Evolutionary conservation across 208 protist species (phyloP).

Genomic region (Tritrichomonas foetus): DNA sequence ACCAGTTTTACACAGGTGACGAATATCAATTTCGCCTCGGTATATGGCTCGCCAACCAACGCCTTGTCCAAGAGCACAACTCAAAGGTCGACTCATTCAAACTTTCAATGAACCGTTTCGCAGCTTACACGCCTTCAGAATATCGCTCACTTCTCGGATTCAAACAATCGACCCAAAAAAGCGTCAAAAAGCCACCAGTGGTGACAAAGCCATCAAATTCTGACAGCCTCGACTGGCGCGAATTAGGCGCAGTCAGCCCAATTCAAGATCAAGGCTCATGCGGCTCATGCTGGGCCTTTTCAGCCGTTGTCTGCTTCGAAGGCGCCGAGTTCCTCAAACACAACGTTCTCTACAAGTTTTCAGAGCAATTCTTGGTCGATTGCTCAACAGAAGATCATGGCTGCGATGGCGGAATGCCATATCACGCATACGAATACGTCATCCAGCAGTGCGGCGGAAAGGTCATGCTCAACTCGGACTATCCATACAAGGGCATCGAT

Average conservation of each 20-base stretch:
- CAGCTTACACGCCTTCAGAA: background rate
- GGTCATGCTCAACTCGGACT: background rate
- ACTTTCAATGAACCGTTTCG: background rate
- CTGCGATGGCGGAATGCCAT: conserved; percentile 43
- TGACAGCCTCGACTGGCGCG: conserved; percentile 59
- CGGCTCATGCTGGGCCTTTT: conserved; percentile 63
- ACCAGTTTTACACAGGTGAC: background rate
- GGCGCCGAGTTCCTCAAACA: background rate
- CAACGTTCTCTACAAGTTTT: background rate
- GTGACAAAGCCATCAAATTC: conserved; percentile 46
- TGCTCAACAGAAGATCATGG: conserved; percentile 39
- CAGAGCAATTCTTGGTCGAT: conserved; percentile 49
- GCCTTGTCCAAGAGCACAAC: background rate
- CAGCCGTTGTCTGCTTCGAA: conserved; percentile 54
- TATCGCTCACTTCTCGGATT: background rate
- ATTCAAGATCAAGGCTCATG: conserved; percentile 65
- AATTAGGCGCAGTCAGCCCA: conserved; percentile 55
- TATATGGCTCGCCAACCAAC: background rate
- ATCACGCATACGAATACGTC: conserved; percentile 36
- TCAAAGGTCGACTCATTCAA: background rate
- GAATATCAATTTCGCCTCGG: background rate
- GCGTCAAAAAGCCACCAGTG: background rate
- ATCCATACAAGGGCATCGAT: conserved; percentile 15
- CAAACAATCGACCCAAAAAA: background rate
- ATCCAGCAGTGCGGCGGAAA: background rate